These are phyloP conservation scores for Croton laevigatus DNA, from an alignment of 441 rosid species.

Conservation along the genomic window DNA sequence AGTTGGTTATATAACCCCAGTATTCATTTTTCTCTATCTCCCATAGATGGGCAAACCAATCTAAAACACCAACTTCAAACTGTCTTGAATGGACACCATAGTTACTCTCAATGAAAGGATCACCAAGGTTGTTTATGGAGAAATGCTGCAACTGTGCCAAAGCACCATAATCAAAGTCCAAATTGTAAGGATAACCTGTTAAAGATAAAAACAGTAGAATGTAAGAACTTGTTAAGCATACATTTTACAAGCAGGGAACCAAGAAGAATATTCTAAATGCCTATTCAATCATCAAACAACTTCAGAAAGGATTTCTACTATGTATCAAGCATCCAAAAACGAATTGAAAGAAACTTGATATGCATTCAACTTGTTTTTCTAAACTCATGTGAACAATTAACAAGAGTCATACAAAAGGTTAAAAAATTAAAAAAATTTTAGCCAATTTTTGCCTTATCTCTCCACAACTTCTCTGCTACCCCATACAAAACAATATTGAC, in stretches of 20 bases:
- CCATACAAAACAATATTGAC: not conserved
- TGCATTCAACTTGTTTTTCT: not conserved
- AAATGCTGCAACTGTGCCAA: constrained; percentile 84
- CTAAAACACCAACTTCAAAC: constrained; percentile 92
- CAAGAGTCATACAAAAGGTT: not conserved
- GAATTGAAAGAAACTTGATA: not conserved
- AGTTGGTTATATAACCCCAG: constrained; percentile 96
- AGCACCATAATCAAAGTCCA: constrained; percentile 93
- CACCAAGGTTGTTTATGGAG: constrained; percentile 92
- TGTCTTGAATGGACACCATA: constrained; percentile 96
- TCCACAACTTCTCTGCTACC: not conserved
- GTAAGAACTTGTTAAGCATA: not conserved
- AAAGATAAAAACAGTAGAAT: not conserved
- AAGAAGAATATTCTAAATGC: not conserved
- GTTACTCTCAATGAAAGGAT: constrained; percentile 94
- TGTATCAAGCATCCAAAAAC: not conserved
- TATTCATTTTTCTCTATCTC: constrained; percentile 82
- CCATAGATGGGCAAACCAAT: constrained; percentile 99
- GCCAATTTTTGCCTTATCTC: not conserved
- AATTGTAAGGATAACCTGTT: constrained; percentile 87
- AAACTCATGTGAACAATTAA: not conserved
- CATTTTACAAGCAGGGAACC: not conserved
- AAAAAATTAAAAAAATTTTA: too few species aligned
- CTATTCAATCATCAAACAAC: not conserved
- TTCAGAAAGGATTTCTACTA: not conserved